A percentile compares a stretch with the other conserved stretches of the same genome.
These are phyloP conservation scores for Apiotrichum laibachii DNA, from an alignment of 1,284 basidiomycete genomes.

Conservation along the genomic window DNA sequence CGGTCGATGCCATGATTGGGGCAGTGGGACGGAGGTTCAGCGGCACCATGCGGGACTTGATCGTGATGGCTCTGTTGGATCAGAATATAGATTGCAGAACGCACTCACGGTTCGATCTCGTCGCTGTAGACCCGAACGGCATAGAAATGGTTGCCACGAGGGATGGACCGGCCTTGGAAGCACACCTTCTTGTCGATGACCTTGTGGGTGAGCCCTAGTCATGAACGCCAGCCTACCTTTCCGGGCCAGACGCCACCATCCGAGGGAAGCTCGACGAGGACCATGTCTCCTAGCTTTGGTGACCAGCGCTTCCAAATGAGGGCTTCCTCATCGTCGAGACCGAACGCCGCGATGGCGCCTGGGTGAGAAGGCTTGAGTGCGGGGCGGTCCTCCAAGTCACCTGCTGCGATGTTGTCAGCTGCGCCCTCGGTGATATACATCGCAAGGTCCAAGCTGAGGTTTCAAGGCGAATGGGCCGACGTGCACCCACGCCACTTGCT, in stretches of 20 bases:
- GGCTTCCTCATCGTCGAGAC: constrained; percentile 34
- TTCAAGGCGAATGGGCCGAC: no score
- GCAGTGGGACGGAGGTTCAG: constrained; percentile 35
- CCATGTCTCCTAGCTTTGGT: constrained; percentile 37
- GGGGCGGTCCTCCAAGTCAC: constrained; percentile 12
- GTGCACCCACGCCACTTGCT: no score
- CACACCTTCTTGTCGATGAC: constrained; percentile 45
- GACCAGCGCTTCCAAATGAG: constrained; percentile 40
- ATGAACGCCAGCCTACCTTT: constrained; percentile 27
- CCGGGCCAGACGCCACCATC: constrained; percentile 36
- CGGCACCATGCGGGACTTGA: constrained; percentile 45
- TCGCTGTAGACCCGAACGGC: constrained; percentile 42
- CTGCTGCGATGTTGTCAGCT: not conserved
- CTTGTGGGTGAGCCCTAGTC: constrained; percentile 17
- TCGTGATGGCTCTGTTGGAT: constrained; percentile 31
- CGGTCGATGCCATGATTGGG: constrained; percentile 36
- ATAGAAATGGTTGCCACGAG: constrained; percentile 45
- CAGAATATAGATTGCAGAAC: not conserved
- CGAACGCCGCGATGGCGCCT: constrained; percentile 30
- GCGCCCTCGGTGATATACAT: not conserved
- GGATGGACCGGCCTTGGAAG: constrained; percentile 43
- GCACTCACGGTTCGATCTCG: constrained; percentile 33
- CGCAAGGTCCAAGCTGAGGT: no score
- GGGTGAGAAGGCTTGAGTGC: constrained; percentile 31
- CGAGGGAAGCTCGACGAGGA: constrained; percentile 37